Conservation (phyloP, 2,329 filamentous ascomycete genomes). For the Fusarium keratoplasticum region DNA sequence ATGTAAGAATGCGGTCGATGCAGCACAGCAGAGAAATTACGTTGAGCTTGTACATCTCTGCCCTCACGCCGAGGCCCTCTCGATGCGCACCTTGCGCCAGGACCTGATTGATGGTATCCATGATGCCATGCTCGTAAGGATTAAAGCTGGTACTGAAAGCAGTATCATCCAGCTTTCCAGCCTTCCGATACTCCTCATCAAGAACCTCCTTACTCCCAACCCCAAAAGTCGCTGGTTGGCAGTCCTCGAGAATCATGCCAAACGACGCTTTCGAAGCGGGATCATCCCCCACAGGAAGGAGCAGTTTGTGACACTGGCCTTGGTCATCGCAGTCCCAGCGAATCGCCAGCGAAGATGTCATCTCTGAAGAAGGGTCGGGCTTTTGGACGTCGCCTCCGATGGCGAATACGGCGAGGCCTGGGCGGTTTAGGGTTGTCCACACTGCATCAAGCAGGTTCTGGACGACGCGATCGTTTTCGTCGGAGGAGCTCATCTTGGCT, state of each 20-base stretch:
- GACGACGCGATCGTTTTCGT: fast-evolving
- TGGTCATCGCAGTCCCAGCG: background rate
- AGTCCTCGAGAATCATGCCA: background rate
- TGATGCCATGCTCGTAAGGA: background rate
- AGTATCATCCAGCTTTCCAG: background rate
- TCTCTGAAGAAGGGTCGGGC: background rate
- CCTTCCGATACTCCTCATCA: background rate
- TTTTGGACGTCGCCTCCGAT: slow-evolving; percentile 7
- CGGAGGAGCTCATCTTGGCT: background rate
- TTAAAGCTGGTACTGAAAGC: background rate
- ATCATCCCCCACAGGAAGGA: background rate
- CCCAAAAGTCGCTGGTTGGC: background rate
- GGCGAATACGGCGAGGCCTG: slow-evolving; percentile 16
- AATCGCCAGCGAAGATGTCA: background rate
- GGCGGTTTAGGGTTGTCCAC: background rate
- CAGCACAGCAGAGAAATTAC: background rate
- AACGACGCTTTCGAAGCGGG: background rate
- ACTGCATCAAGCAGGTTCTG: background rate
- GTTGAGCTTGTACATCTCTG: background rate
- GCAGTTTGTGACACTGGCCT: background rate
- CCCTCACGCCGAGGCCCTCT: slow-evolving; percentile 34
- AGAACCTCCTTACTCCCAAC: background rate
- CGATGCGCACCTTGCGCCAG: slow-evolving; percentile 28
- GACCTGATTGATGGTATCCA: background rate
- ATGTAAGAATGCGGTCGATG: background rate